Conservation (phyloP, 2,329 filamentous ascomycete species). For the Pleurostoma richardsiae region DNA sequence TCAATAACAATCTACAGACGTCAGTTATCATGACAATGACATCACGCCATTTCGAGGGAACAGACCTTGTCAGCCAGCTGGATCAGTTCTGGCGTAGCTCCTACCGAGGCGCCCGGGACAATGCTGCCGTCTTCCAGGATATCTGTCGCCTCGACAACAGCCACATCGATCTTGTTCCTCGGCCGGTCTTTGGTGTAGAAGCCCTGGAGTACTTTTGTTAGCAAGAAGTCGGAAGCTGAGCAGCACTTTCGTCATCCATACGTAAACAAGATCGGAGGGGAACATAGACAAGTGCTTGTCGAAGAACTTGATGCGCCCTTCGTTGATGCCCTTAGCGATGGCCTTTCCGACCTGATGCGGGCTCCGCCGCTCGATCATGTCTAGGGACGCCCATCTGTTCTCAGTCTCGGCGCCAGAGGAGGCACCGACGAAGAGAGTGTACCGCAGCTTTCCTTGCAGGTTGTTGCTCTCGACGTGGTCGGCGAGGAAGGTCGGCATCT, state of each 20-base stretch:
- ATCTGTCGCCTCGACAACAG: slow-evolving; percentile 78
- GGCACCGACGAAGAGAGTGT: slow-evolving; percentile 85
- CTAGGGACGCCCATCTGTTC: slow-evolving; percentile 81
- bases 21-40: background rate
- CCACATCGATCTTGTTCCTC: slow-evolving; percentile 72
- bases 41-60: background rate
- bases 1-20: slow-evolving; percentile 69
- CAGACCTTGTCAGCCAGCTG: slow-evolving; percentile 81
- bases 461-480: slow-evolving; percentile 86
- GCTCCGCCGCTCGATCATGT: slow-evolving; percentile 84
- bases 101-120: slow-evolving; percentile 80
- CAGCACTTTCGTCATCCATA: slow-evolving; percentile 24
- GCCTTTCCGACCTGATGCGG: slow-evolving; percentile 89
- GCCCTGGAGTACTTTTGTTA: slow-evolving; percentile 38
- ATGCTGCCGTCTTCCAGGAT: slow-evolving; percentile 88
- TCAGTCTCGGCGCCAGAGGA: slow-evolving; percentile 86
- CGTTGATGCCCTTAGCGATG: slow-evolving; percentile 87
- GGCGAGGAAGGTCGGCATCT: slow-evolving; percentile 76
- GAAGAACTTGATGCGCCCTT: slow-evolving; percentile 84
- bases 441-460: slow-evolving; percentile 78
- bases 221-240: background rate
- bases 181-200: slow-evolving; percentile 80
- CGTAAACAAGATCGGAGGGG: slow-evolving; percentile 78
- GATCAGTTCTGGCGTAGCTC: slow-evolving; percentile 78
- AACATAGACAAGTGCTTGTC: slow-evolving; percentile 95